These are phyloP conservation scores for Phytopythium helicoides DNA, from an alignment of 352 stramenopile species.

Conservation along the genomic window DNA sequence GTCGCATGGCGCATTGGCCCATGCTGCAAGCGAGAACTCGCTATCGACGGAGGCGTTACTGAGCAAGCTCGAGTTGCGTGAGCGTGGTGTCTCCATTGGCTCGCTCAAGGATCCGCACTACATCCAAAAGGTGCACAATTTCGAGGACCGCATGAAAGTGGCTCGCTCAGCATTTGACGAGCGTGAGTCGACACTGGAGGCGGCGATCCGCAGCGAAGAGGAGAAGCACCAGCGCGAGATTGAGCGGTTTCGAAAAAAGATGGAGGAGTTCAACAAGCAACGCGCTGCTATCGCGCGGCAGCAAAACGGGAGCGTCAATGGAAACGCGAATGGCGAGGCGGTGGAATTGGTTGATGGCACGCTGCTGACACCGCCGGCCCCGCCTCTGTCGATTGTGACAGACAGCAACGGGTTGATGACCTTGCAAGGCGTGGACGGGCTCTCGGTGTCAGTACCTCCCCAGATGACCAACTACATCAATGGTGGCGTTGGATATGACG, in stretches of 20 bases:
- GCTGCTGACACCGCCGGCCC: not conserved
- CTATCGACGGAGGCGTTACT: constrained; percentile 40
- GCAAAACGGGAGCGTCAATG: constrained; percentile 37
- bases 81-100: constrained; percentile 60
- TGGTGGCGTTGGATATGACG: not conserved
- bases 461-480: not conserved
- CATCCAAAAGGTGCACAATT: constrained; percentile 56
- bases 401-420: not conserved
- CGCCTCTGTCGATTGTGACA: constrained; percentile 1
- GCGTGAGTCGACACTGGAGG: constrained; percentile 65
- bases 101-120: constrained; percentile 51
- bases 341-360: constrained; percentile 1
- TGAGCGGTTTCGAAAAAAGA: constrained; percentile 76
- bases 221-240: constrained; percentile 85
- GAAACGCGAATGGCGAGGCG: constrained; percentile 14
- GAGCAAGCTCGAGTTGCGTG: constrained; percentile 39
- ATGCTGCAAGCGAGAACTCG: constrained; percentile 44
- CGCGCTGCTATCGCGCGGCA: constrained; percentile 60
- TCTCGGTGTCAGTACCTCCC: too few relatives aligned
- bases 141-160: constrained; percentile 67
- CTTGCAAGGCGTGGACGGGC: not conserved
- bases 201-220: constrained; percentile 71
- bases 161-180: constrained; percentile 60
- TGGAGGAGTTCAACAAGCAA: constrained; percentile 84
- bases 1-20: constrained; percentile 22